phyloP scores from a whole-genome alignment of 352 stramenopile species.

The Pythium pectinolyticum region DNA sequence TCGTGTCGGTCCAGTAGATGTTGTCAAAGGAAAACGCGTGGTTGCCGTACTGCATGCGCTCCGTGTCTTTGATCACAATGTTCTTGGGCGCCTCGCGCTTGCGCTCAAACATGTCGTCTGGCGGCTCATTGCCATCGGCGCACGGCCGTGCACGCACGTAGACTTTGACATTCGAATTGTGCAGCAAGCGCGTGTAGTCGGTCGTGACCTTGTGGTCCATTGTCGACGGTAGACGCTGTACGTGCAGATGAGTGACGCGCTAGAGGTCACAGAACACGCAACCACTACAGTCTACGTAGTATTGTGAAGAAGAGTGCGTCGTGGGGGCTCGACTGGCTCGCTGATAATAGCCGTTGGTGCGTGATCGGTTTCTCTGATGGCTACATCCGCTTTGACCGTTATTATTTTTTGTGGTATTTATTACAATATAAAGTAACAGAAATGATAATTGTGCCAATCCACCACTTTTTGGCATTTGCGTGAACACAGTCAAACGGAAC shows the following conservation, averaged over 20 bases:
- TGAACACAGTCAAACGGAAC: not conserved
- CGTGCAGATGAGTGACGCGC: too few relatives aligned
- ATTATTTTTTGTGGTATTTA: not conserved
- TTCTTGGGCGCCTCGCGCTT: conserved; percentile 76
- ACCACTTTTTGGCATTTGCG: too few relatives aligned
- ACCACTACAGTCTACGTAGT: too few relatives aligned
- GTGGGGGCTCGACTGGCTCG: too few relatives aligned
- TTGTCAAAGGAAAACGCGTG: conserved; percentile 88
- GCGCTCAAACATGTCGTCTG: conserved; percentile 84
- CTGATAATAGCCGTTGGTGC: too few relatives aligned
- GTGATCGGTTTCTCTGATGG: too few relatives aligned
- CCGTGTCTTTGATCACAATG: conserved; percentile 86
- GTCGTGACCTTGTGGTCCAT: conserved; percentile 89
- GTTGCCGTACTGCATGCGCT: conserved; percentile 85
- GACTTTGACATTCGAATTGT: conserved; percentile 81
- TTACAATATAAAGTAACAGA: not conserved
- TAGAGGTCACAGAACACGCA: too few relatives aligned
- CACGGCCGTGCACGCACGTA: conserved; percentile 81
- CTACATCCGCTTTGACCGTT: conserved; percentile 21
- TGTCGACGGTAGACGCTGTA: too few relatives aligned
- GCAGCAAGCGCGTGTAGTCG: conserved; percentile 79
- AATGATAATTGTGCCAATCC: too few relatives aligned
- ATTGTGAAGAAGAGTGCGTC: not conserved
- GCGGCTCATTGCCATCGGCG: conserved; percentile 59
- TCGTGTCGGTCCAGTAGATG: conserved; percentile 84